These are phyloP conservation scores for Zymoseptoria crescenta DNA, from an alignment of 2,329 filamentous ascomycete species.

Conservation along the genomic window DNA sequence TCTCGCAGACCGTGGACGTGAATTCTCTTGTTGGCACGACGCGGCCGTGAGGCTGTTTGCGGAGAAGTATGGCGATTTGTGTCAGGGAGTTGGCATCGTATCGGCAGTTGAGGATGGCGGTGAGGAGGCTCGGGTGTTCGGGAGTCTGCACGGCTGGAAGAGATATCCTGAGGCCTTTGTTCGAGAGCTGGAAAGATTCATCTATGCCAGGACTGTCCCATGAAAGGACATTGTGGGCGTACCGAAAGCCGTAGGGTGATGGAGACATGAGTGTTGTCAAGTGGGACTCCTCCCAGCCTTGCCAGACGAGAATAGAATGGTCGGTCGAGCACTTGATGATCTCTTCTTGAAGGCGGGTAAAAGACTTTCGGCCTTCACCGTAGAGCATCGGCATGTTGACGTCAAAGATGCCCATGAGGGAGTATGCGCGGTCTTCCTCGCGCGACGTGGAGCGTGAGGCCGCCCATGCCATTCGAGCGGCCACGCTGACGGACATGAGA, in stretches of 20 bases:
- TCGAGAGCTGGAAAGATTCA: conserved; percentile 14
- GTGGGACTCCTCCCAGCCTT: conserved; percentile 15
- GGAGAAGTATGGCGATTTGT: conserved; percentile 12
- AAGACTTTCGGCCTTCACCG: conserved; percentile 20
- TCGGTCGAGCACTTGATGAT: conserved; percentile 21
- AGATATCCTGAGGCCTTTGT: conserved; percentile 16
- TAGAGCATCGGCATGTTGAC: conserved; percentile 23
- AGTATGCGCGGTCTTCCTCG: conserved; percentile 19
- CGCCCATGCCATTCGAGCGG: conserved; percentile 18
- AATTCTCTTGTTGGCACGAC: conserved; percentile 12
- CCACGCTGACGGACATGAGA: conserved; percentile 12
- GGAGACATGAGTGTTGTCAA: conserved; percentile 12
- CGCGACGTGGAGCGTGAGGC: conserved; percentile 10
- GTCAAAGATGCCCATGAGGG: conserved; percentile 21
- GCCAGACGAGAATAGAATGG: conserved; percentile 19
- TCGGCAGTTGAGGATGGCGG: conserved; percentile 16
- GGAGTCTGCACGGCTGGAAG: conserved; percentile 9
- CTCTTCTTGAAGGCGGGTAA: conserved; percentile 22
- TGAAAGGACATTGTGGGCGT: conserved; percentile 13
- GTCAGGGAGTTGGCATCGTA: conserved; percentile 6
- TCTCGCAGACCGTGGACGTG: conserved; percentile 14
- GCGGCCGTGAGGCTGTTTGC: conserved; percentile 10
- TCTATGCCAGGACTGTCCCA: conserved; percentile 17
- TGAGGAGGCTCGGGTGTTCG: conserved; percentile 7
- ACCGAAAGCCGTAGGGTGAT: conserved; percentile 13